A percentile compares a stretch with the other conserved stretches of the same genome.
Evolutionary conservation across 2,329 filamentous ascomycete species (phyloP).

Genomic region (Apiospora phragmitis): DNA sequence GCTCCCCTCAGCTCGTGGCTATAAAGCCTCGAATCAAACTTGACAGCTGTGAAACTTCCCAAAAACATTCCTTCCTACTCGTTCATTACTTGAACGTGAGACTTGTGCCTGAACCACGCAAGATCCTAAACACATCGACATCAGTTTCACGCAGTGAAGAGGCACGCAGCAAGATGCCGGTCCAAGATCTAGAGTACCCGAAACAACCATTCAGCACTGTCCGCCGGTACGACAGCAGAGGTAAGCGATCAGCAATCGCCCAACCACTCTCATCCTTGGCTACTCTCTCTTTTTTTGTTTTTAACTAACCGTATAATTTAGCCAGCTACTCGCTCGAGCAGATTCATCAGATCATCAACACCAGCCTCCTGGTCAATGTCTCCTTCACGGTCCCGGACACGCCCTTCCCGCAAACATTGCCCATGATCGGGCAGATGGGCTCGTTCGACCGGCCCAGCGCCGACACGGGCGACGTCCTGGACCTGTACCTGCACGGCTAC

Average conservation of each 20-base stretch:
- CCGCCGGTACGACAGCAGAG: conserved; percentile 65
- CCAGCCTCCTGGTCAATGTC: conserved; percentile 73
- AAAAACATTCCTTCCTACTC: not conserved
- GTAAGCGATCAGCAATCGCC: conserved; percentile 37
- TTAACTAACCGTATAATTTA: conserved; percentile 30
- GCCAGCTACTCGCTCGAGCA: conserved; percentile 70
- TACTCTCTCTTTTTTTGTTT: not conserved
- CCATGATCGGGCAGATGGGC: conserved; percentile 84
- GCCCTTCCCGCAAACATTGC: conserved; percentile 75
- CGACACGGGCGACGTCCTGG: conserved; percentile 62
- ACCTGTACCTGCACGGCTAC: conserved; percentile 84
- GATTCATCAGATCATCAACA: conserved; percentile 76
- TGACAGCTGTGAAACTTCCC: not conserved
- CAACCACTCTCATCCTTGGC: not conserved
- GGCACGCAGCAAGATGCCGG: conserved; percentile 38
- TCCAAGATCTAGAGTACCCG: conserved; percentile 57
- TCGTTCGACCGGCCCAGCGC: conserved; percentile 66
- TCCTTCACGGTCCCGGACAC: conserved; percentile 68
- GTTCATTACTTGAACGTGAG: not conserved
- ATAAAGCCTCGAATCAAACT: not conserved
- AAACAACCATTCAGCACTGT: conserved; percentile 65
- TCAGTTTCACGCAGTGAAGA: not conserved
- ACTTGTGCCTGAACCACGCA: not conserved
- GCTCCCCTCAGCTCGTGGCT: not conserved
- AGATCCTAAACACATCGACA: not conserved